A percentile compares a stretch with the other conserved stretches of the same genome.
These are phyloP conservation scores for Globisporangium recalcitrans DNA, from an alignment of 352 stramenopile species.

Conservation along the genomic window DNA sequence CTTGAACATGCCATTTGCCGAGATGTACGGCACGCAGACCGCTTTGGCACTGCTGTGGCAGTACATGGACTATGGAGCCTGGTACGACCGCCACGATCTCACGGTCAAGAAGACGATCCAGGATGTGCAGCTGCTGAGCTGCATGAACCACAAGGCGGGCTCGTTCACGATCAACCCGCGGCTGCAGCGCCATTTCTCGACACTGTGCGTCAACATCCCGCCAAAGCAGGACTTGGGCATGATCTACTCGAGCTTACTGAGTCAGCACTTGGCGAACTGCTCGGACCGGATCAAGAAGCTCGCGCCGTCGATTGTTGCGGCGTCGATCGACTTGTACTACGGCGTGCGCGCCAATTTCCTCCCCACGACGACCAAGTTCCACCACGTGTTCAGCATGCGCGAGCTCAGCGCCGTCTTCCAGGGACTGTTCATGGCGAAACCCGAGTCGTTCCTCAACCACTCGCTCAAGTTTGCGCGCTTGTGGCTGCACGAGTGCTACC, in stretches of 20 bases:
- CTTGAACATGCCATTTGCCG: slow-evolving; percentile 85
- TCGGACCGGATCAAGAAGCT: slow-evolving; percentile 78
- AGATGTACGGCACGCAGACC: slow-evolving; percentile 89
- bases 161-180: slow-evolving; percentile 86
- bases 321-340: slow-evolving; percentile 79
- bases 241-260: slow-evolving; percentile 70
- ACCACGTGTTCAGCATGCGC: slow-evolving; percentile 92
- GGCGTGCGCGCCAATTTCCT: slow-evolving; percentile 79
- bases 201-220: slow-evolving; percentile 67
- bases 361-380: slow-evolving; percentile 88
- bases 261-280: slow-evolving; percentile 63
- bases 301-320: slow-evolving; percentile 54
- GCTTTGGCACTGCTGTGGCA: slow-evolving; percentile 85
- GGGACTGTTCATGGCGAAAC: slow-evolving; percentile 62
- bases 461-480: slow-evolving; percentile 69
- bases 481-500: slow-evolving; percentile 90
- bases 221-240: slow-evolving; percentile 50
- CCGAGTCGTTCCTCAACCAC: slow-evolving; percentile 57
- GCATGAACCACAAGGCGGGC: slow-evolving; percentile 90
- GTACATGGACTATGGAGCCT: slow-evolving; percentile 89
- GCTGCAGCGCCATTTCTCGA: slow-evolving; percentile 87
- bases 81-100: slow-evolving; percentile 88
- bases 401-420: slow-evolving; percentile 87
- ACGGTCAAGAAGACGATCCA: slow-evolving; percentile 85
- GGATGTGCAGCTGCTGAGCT: slow-evolving; percentile 83